A percentile compares a stretch with the other conserved stretches of the same genome.
Conservation (phyloP, 2,329 filamentous ascomycete species). For the Colletotrichum liriopes region DNA sequence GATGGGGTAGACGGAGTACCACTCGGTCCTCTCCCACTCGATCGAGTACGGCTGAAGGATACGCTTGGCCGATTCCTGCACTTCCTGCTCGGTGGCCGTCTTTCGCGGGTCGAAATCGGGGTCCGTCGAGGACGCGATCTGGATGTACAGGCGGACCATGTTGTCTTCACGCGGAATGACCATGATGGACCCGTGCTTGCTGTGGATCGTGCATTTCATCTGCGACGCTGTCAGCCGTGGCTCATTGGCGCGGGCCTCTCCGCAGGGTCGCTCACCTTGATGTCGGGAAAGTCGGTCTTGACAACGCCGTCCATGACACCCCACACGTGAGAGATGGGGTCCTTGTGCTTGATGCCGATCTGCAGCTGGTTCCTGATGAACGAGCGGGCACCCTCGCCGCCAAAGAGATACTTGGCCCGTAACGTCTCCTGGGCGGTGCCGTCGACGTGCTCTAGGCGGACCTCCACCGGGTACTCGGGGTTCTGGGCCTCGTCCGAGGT, state of each 20-base stretch:
- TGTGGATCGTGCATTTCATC: slow-evolving; percentile 85
- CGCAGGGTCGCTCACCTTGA: slow-evolving; percentile 67
- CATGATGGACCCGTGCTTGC: slow-evolving; percentile 82
- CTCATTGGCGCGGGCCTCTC: neutral
- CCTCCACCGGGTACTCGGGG: slow-evolving; percentile 83
- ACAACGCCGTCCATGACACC: slow-evolving; percentile 83
- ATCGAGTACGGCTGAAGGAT: slow-evolving; percentile 79
- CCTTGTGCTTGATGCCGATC: slow-evolving; percentile 80
- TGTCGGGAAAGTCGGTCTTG: slow-evolving; percentile 82
- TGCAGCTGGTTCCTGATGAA: slow-evolving; percentile 75
- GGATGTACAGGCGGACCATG: slow-evolving; percentile 78
- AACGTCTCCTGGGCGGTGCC: slow-evolving; percentile 78
- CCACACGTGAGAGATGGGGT: slow-evolving; percentile 81
- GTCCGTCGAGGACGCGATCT: slow-evolving; percentile 74
- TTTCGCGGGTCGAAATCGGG: slow-evolving; percentile 74
- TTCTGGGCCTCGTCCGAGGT: slow-evolving; percentile 69
- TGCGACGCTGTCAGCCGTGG: slow-evolving; percentile 46
- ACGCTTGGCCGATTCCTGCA: slow-evolving; percentile 75
- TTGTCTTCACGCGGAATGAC: slow-evolving; percentile 79
- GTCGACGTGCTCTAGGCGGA: slow-evolving; percentile 83
- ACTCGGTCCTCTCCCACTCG: slow-evolving; percentile 77
- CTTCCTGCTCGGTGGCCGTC: slow-evolving; percentile 74
- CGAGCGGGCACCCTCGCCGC: slow-evolving; percentile 80
- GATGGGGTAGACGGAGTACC: slow-evolving; percentile 85
- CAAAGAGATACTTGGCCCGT: slow-evolving; percentile 79